These are phyloP conservation scores for Diutina neorugosa DNA, from an alignment of 1,139 yeast species.

Conservation along the genomic window DNA sequence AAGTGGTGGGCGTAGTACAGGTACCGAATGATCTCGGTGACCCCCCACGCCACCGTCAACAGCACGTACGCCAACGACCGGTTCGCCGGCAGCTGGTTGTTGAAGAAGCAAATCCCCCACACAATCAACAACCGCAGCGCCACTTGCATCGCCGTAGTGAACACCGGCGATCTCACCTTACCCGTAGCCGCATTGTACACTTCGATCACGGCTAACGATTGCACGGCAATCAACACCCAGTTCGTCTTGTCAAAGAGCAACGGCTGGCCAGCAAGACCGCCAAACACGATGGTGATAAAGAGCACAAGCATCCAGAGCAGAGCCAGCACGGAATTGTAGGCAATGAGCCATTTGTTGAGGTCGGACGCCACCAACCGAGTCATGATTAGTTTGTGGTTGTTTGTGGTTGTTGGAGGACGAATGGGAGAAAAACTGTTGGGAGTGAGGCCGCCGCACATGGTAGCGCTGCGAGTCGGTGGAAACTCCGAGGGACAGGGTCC, in stretches of 20 bases:
- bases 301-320: conserved; percentile 34
- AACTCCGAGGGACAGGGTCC: no score
- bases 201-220: conserved; percentile 76
- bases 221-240: conserved; percentile 53
- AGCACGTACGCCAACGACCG: conserved; percentile 50
- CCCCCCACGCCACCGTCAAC: conserved; percentile 75
- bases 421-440: neutral
- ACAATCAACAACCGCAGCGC: conserved; percentile 74
- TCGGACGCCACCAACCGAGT: conserved; percentile 8
- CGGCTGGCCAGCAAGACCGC: conserved; percentile 41
- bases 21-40: conserved; percentile 84
- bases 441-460: no score
- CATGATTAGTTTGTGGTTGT: conserved; percentile 3
- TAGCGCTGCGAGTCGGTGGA: no score
- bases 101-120: conserved; percentile 63
- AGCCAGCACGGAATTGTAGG: conserved; percentile 33
- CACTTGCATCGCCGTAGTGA: conserved; percentile 81
- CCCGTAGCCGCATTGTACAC: conserved; percentile 68
- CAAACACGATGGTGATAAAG: conserved; percentile 29
- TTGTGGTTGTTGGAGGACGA: neutral
- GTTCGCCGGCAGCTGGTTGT: conserved; percentile 61
- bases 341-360: conserved; percentile 29
- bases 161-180: conserved; percentile 70
- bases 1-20: conserved; percentile 70
- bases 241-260: conserved; percentile 46